Percentiles rank a stretch among this genome's conserved stretches.
These are phyloP conservation scores for Trichomonascaceae sp. DNA, from an alignment of 1,139 yeast species.

Conservation along the genomic window DNA sequence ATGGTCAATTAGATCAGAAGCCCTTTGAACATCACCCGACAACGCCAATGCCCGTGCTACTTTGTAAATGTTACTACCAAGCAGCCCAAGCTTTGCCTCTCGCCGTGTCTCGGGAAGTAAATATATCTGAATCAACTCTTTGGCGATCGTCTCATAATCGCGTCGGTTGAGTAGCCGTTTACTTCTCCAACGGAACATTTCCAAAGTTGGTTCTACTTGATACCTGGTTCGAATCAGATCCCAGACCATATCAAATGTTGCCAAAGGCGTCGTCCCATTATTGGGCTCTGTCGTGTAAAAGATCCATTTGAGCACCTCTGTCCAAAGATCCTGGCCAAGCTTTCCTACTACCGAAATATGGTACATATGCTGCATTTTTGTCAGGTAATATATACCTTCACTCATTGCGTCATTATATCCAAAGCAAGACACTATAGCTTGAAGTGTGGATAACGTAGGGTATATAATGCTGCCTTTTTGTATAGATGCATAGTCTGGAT, in stretches of 20 bases:
- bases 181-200: slow-evolving; percentile 19
- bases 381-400: slow-evolving; percentile 26
- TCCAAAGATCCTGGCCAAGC: slow-evolving; percentile 26
- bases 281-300: slow-evolving; percentile 22
- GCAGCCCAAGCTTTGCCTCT: slow-evolving; percentile 6
- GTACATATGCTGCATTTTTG: slow-evolving; percentile 22
- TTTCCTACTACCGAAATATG: slow-evolving; percentile 19
- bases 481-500: background rate
- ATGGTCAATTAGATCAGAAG: slow-evolving; percentile 19
- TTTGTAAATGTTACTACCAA: slow-evolving; percentile 10
- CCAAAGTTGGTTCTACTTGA: slow-evolving; percentile 17
- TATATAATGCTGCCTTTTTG: slow-evolving; percentile 10
- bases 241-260: slow-evolving; percentile 27
- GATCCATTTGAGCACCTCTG: slow-evolving; percentile 25
- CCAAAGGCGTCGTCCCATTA: slow-evolving; percentile 19
- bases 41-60: slow-evolving; percentile 16
- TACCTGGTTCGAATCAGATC: slow-evolving; percentile 12
- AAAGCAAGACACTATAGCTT: slow-evolving; percentile 29
- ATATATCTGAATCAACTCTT: slow-evolving; percentile 8
- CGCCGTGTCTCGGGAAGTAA: slow-evolving; percentile 8
- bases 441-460: slow-evolving; percentile 27
- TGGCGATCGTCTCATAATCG: slow-evolving; percentile 8
- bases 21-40: slow-evolving; percentile 16
- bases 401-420: slow-evolving; percentile 24
- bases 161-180: slow-evolving; percentile 10